Percentiles rank a stretch among this genome's conserved stretches.
These are phyloP conservation scores for Neurospora sp. DNA, from an alignment of 2,329 filamentous ascomycete species.

Conservation along the genomic window DNA sequence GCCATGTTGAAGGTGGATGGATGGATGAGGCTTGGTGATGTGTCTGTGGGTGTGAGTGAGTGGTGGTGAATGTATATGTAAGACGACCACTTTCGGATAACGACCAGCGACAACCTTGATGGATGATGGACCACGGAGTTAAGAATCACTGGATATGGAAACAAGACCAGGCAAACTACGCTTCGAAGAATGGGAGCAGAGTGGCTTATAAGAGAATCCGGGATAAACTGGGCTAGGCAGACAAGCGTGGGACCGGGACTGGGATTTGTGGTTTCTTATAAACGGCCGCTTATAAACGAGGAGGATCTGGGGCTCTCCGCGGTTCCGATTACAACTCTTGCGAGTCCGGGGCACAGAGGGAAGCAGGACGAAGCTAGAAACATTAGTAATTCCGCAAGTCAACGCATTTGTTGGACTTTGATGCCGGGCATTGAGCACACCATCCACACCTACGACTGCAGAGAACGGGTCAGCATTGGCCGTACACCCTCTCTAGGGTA, in stretches of 20 bases:
- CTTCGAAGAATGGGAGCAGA: not conserved
- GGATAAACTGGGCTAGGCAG: not conserved
- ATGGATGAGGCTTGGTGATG: not conserved
- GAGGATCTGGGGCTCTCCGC: not conserved
- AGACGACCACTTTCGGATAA: not conserved
- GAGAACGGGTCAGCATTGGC: not conserved
- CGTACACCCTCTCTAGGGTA: not conserved
- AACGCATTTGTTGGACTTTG: not conserved
- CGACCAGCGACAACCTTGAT: not conserved
- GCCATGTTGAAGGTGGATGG: conserved; percentile 16
- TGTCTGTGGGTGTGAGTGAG: not conserved
- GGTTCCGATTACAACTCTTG: not conserved
- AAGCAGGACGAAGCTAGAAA: not conserved
- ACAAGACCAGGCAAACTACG: not conserved
- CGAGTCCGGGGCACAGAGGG: not conserved
- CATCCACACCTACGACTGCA: not conserved
- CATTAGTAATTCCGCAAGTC: conserved; percentile 6
- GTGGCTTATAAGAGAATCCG: not conserved
- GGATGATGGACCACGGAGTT: not conserved
- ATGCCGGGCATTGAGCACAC: not conserved
- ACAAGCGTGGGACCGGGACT: not conserved
- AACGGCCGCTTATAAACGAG: not conserved
- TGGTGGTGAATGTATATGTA: not conserved
- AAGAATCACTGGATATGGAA: not conserved
- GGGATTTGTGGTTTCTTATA: not conserved